Base-by-base conservation (phyloP, 2,329 filamentous ascomycete genomes). In the Fusarium pseudocircinatum region DNA sequence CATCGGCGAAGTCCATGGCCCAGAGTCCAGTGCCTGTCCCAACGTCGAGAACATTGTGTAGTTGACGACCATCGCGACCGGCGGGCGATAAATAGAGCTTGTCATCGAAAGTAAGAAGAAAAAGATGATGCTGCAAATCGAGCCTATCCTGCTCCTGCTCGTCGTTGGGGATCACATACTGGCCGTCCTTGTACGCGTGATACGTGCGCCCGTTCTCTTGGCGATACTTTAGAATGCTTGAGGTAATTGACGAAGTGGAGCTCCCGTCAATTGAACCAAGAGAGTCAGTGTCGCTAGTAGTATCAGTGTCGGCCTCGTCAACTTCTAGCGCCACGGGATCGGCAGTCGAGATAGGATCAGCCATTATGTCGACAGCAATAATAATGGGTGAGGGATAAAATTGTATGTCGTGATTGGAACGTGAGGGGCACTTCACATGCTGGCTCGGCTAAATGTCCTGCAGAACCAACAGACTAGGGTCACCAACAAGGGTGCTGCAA, bases 11-110 rank as follows among this genome's bases (percentile, higher is more conserved):
- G 20, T 79, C 78, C 30, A 76, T 70, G 3, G 77, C 77, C 78
- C 78, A 80, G 4, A 79, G 46, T 1, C 78, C 78, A 6, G 78
- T 79, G 0, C 78, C 78, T 0, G 78, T 79, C 7, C 78, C 78
- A 3, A 75, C 52, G 2, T 79, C 78, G 1, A 80, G 74, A 6
- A 78, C 73, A n/a, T 78, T 75, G 5, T 69, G 59, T 1, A 75
- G 1, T 3, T 57, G 34, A 8, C 70, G 73, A 1, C 74, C 75
- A 10, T 63, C 18, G 12, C 50, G 47, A 14, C 70, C 72, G 0
- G 70, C 69, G 0, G 79, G 78, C 0, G 65, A 73, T 2, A 77
- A 57, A 37, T 75, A 67, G 1, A 80, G 65, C 54, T 75, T 77
- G 20, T 74, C 53, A 13, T 77, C 60, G 24, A 80, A 75, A 2